phyloP scores from a whole-genome alignment of 768 basidiomycete species.

The Candolleomyces aberdarensis region DNA sequence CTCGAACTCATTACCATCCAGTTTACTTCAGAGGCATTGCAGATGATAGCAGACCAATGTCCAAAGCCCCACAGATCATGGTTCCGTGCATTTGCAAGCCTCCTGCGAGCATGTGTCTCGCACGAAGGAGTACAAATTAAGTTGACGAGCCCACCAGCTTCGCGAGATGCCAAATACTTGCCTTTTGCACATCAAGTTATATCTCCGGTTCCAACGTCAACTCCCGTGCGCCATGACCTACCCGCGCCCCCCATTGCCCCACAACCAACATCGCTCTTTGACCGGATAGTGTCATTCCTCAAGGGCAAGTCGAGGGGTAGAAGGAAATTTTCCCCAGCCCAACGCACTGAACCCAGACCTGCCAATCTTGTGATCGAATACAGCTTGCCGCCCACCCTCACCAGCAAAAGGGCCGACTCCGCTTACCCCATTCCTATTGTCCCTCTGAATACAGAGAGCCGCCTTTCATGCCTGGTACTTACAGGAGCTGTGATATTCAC shows the following conservation, averaged over 20 bases:
- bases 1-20: neutral
- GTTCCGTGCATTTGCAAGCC: neutral
- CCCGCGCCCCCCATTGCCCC: neutral
- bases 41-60: neutral
- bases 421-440: no score
- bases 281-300: no score
- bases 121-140: neutral
- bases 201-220: neutral
- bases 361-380: no score
- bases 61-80: neutral
- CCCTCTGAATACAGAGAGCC: no score
- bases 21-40: neutral
- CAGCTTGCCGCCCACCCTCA: no score
- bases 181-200: neutral
- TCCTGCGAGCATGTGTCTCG: neutral
- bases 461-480: no score
- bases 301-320: no score
- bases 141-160: neutral
- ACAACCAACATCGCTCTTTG: neutral
- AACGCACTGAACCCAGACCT: no score
- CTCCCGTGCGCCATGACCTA: neutral
- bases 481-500: no score
- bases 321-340: no score
- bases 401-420: no score
- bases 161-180: neutral